A percentile compares a stretch with the other conserved stretches of the same genome.
Conservation (phyloP, 2,329 filamentous ascomycete species). For the Aspergillus pseudotamarii region DNA sequence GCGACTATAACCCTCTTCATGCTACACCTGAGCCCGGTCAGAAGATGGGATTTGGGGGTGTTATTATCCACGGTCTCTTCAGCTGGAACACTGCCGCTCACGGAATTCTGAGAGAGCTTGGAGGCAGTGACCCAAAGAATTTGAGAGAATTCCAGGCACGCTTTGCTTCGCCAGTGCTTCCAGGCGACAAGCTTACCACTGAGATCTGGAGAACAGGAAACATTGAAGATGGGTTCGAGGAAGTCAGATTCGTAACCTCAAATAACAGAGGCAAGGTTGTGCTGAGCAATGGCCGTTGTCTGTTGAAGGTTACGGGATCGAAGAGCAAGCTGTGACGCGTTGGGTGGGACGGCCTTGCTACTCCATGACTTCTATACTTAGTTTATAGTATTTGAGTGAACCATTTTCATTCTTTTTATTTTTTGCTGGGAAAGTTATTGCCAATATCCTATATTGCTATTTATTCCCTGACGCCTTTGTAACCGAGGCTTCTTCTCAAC, state of each 20-base stretch:
- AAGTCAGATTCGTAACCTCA: slow-evolving; percentile 77
- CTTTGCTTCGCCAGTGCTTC: slow-evolving; percentile 82
- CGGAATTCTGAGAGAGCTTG: slow-evolving; percentile 71
- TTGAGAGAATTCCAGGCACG: slow-evolving; percentile 86
- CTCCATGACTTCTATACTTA: not conserved
- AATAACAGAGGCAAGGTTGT: slow-evolving; percentile 82
- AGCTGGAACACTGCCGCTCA: slow-evolving; percentile 82
- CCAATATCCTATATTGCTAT: not conserved
- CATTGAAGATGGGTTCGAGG: slow-evolving; percentile 67
- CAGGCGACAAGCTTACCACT: slow-evolving; percentile 78
- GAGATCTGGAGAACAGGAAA: slow-evolving; percentile 80
- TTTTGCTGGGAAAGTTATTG: too few species aligned
- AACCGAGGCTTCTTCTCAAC: not conserved
- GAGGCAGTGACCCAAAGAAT: slow-evolving; percentile 76
- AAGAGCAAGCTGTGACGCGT: slow-evolving; percentile 66
- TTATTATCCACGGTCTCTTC: slow-evolving; percentile 87
- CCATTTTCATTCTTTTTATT: not conserved
- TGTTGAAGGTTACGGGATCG: slow-evolving; percentile 67
- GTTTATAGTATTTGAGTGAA: not conserved
- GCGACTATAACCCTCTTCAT: slow-evolving; percentile 93
- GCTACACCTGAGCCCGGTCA: slow-evolving; percentile 80
- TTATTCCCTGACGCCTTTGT: not conserved
- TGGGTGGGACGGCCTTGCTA: not conserved
- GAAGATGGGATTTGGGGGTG: slow-evolving; percentile 88
- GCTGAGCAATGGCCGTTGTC: slow-evolving; percentile 80